Conservation (phyloP, 2,329 filamentous ascomycete species). For the Stachybotrys echinatus region DNA sequence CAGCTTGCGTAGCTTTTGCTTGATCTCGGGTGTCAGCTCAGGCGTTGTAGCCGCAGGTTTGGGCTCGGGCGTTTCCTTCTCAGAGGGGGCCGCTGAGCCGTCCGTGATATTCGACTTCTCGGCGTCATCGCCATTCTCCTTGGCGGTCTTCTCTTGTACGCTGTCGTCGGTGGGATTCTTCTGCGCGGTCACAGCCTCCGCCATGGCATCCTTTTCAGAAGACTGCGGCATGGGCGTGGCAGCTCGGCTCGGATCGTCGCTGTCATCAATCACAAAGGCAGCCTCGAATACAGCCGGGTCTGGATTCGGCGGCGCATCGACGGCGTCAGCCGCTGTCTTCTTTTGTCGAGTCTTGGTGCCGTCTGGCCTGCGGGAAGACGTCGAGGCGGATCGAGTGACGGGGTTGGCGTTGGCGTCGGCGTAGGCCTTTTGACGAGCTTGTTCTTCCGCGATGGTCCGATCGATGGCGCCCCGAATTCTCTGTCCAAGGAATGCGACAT, state of each 20-base stretch:
- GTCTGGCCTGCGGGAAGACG: slow-evolving; percentile 34
- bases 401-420: slow-evolving; percentile 37
- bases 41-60: slow-evolving; percentile 12
- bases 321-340: slow-evolving; percentile 28
- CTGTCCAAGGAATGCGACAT: slow-evolving; percentile 34
- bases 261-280: slow-evolving; percentile 82
- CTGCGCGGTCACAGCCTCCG: slow-evolving; percentile 9
- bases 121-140: slow-evolving; percentile 5
- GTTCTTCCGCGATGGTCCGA: slow-evolving; percentile 84
- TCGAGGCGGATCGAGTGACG: slow-evolving; percentile 31
- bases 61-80: background rate
- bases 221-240: slow-evolving; percentile 47
- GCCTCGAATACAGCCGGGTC: slow-evolving; percentile 86
- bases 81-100: background rate
- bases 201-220: slow-evolving; percentile 27
- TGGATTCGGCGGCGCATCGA: slow-evolving; percentile 47
- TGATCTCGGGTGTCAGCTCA: slow-evolving; percentile 70
- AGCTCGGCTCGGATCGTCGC: slow-evolving; percentile 61
- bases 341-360: slow-evolving; percentile 30
- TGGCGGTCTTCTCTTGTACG: background rate
- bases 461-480: slow-evolving; percentile 82
- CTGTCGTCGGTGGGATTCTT: slow-evolving; percentile 11
- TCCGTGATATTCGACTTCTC: slow-evolving; percentile 10
- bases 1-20: slow-evolving; percentile 72
- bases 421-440: slow-evolving; percentile 65